Conservation (phyloP, 805 yeast species). For the Spathaspora hagerdaliae region DNA sequence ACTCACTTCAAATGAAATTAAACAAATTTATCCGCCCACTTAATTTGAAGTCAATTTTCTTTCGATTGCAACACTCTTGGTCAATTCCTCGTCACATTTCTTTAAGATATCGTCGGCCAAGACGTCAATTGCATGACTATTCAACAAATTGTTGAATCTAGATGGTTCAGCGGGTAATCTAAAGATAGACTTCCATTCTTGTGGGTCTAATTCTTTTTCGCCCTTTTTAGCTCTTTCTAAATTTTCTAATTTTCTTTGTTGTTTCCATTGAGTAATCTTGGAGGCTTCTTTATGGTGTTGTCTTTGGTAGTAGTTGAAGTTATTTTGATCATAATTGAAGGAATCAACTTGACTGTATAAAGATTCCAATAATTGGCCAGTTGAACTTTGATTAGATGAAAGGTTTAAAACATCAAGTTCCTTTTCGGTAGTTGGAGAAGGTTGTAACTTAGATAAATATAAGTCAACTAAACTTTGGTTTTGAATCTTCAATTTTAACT, state of each 20-base stretch:
- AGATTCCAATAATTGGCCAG: slow-evolving; percentile 53
- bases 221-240: slow-evolving; percentile 55
- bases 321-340: slow-evolving; percentile 72
- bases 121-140: slow-evolving; percentile 63
- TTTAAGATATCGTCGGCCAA: slow-evolving; percentile 70
- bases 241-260: slow-evolving; percentile 63
- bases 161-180: slow-evolving; percentile 73
- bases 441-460: slow-evolving; percentile 32
- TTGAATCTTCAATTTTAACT: slow-evolving; percentile 60
- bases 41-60: slow-evolving; percentile 46
- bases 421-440: slow-evolving; percentile 8
- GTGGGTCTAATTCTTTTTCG: slow-evolving; percentile 50
- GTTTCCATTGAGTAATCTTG: slow-evolving; percentile 73
- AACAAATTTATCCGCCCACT: too few relatives aligned
- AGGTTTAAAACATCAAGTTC: slow-evolving; percentile 39
- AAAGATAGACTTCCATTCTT: slow-evolving; percentile 65
- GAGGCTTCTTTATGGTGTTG: slow-evolving; percentile 64
- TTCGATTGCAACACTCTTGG: slow-evolving; percentile 58
- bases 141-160: slow-evolving; percentile 65
- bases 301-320: slow-evolving; percentile 79
- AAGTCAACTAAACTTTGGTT: slow-evolving; percentile 66
- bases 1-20: background rate
- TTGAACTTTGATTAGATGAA: slow-evolving; percentile 40
- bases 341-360: slow-evolving; percentile 69
- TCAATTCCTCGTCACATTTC: slow-evolving; percentile 61